Evolutionary conservation across 148 eudicot genomes (phyloP).

Genomic region (Dysphania ambrosioides): DNA sequence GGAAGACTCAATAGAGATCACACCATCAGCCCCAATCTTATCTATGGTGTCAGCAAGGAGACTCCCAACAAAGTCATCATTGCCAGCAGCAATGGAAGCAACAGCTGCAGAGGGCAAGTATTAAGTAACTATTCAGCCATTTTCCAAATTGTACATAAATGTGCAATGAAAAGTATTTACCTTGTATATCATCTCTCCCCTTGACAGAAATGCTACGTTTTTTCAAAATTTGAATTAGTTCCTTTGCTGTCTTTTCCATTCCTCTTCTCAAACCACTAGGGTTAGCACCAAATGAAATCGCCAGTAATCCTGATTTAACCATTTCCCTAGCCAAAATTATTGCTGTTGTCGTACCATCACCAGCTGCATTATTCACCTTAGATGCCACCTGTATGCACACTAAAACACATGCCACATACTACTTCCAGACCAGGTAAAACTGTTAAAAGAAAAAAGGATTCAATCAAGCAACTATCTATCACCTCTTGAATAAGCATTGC

Average conservation of each 20-base stretch:
- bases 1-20: conserved; percentile 72
- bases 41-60: conserved; percentile 79
- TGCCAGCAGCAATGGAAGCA: conserved; percentile 86
- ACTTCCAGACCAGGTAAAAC: conserved; percentile 19
- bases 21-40: conserved; percentile 81
- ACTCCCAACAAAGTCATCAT: conserved; percentile 80
- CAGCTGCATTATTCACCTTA: conserved; percentile 84
- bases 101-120: conserved; percentile 49
- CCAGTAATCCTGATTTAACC: conserved; percentile 65
- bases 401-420: conserved; percentile 28
- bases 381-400: conserved; percentile 70
- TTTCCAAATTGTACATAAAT: not conserved
- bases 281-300: conserved; percentile 70
- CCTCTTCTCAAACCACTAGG: conserved; percentile 79
- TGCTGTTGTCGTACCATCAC: conserved; percentile 98
- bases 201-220: conserved; percentile 56
- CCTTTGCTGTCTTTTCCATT: conserved; percentile 73
- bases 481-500: conserved; percentile 83
- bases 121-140: not conserved
- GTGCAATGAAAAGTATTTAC: conserved; percentile 23
- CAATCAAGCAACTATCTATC: conserved; percentile 21
- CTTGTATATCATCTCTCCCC: conserved; percentile 73
- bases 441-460: conserved; percentile 1
- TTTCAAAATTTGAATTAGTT: conserved; percentile 56
- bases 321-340: conserved; percentile 85